A percentile compares a stretch with the other conserved stretches of the same genome.
Conservation (phyloP, 192 early-diverging fungal genomes). For the Tieghemiomyces parasiticus region DNA sequence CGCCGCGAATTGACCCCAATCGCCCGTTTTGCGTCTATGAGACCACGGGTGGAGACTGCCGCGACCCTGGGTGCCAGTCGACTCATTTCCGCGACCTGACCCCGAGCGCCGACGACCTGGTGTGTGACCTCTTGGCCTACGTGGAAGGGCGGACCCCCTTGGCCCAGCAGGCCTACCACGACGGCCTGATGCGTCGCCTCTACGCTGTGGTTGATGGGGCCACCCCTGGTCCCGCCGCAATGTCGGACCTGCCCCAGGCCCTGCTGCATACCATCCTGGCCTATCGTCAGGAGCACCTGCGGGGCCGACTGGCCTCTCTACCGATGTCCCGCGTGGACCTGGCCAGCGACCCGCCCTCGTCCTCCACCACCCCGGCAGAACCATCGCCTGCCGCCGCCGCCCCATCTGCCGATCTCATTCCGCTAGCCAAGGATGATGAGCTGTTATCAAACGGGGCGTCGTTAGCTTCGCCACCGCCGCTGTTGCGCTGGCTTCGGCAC, state of each 20-base stretch:
- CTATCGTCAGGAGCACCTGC: not conserved
- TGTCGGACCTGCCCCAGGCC: not conserved
- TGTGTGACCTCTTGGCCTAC: not conserved
- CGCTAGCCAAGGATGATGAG: too few relatives aligned
- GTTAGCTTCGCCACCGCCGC: too few relatives aligned
- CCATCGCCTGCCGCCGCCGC: too few relatives aligned
- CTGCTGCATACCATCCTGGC: not conserved
- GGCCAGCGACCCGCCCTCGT: too few relatives aligned
- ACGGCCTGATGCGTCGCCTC: not conserved
- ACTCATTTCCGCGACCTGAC: slow-evolving; percentile 5
- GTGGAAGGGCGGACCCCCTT: not conserved
- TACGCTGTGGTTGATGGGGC: not conserved
- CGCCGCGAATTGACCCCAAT: slow-evolving; percentile 4
- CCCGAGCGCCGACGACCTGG: not conserved
- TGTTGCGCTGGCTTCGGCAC: too few relatives aligned
- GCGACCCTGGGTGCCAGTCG: not conserved
- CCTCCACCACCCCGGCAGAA: too few relatives aligned
- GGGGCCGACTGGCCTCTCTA: too few relatives aligned
- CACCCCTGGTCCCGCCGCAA: too few relatives aligned
- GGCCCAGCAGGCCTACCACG: not conserved
- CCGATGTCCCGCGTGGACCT: too few relatives aligned
- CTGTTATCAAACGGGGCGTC: too few relatives aligned
- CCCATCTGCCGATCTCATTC: too few relatives aligned
- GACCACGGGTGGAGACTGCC: slow-evolving; percentile 1
- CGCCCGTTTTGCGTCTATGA: slow-evolving; percentile 2